Conservation (phyloP, 208 protist species). For the Wallacemonas collosoma region DNA sequence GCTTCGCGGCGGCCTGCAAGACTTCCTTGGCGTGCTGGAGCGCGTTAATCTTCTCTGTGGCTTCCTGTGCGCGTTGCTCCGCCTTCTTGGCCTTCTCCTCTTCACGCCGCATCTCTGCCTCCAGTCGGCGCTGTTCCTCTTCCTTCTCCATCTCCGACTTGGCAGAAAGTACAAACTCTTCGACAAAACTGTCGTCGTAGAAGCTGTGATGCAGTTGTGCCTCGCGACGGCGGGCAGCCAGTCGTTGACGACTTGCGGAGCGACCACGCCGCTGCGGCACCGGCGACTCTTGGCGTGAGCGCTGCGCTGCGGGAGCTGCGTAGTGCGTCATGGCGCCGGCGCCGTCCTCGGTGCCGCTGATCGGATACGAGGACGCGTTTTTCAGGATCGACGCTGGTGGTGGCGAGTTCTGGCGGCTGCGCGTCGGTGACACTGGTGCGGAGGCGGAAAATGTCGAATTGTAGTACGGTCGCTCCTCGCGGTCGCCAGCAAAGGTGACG, state of each 20-base stretch:
- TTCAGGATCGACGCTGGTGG: conserved; percentile 63
- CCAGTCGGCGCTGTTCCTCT: conserved; percentile 34
- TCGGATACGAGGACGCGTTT: conserved; percentile 32
- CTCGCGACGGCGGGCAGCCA: conserved; percentile 65
- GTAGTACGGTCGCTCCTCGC: conserved; percentile 84
- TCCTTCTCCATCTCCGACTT: conserved; percentile 49
- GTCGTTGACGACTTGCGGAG: conserved; percentile 82
- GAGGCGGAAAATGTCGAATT: conserved; percentile 46
- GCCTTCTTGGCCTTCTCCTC: conserved; percentile 42
- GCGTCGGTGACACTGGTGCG: conserved; percentile 42
- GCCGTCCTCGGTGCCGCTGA: conserved; percentile 21
- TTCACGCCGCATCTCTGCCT: conserved; percentile 41
- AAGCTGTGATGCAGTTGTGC: conserved; percentile 85
- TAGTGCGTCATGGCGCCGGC: conserved; percentile 16
- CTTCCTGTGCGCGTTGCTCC: conserved; percentile 45
- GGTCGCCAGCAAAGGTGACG: conserved; percentile 78
- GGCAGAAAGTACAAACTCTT: conserved; percentile 77
- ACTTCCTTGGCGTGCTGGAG: conserved; percentile 80
- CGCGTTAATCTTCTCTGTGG: conserved; percentile 54
- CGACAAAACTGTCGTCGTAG: conserved; percentile 91
- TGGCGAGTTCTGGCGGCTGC: conserved; percentile 30
- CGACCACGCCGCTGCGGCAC: conserved; percentile 44
- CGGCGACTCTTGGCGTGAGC: conserved; percentile 25
- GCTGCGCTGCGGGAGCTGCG: conserved; percentile 13
- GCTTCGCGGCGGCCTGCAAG: conserved; percentile 55